phyloP scores from a whole-genome alignment of 139 green algal genomes.

The Gonium pectorale region DNA sequence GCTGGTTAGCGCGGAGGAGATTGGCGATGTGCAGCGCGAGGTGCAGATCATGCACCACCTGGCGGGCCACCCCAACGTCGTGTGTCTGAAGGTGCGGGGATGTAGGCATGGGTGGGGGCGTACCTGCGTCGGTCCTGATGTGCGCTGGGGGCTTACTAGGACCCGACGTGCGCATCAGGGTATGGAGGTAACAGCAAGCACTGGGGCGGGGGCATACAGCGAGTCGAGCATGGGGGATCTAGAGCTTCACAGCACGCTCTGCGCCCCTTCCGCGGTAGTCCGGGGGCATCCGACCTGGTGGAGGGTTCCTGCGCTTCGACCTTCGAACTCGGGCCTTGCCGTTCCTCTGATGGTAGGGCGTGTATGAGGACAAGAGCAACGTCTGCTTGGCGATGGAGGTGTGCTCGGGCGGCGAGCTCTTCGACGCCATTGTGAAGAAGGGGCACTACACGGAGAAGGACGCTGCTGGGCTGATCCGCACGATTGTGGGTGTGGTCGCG shows the following conservation, averaged over 20 bases:
- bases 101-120: no score
- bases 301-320: no score
- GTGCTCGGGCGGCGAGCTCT: slow-evolving; percentile 95
- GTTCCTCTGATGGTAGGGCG: slow-evolving; percentile 35
- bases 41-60: slow-evolving; percentile 86
- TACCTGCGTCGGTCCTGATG: no score
- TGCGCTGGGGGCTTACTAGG: no score
- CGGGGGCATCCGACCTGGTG: no score
- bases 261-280: no score
- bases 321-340: no score
- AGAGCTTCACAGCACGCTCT: no score
- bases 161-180: no score
- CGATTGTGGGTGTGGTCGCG: slow-evolving; percentile 89
- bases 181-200: no score
- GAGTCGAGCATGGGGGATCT: no score
- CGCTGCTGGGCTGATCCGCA: slow-evolving; percentile 62
- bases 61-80: slow-evolving; percentile 68
- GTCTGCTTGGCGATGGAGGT: slow-evolving; percentile 95
- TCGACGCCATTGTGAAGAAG: slow-evolving; percentile 92
- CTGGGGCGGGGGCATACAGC: no score
- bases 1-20: slow-evolving; percentile 88
- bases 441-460: slow-evolving; percentile 93
- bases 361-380: slow-evolving; percentile 88
- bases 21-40: slow-evolving; percentile 95
- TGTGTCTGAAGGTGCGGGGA: slow-evolving; percentile 54